A percentile compares a stretch with the other conserved stretches of the same genome.
Evolutionary conservation across 2,329 filamentous ascomycete genomes (phyloP).

Genomic region (Didymella keratinophila): DNA sequence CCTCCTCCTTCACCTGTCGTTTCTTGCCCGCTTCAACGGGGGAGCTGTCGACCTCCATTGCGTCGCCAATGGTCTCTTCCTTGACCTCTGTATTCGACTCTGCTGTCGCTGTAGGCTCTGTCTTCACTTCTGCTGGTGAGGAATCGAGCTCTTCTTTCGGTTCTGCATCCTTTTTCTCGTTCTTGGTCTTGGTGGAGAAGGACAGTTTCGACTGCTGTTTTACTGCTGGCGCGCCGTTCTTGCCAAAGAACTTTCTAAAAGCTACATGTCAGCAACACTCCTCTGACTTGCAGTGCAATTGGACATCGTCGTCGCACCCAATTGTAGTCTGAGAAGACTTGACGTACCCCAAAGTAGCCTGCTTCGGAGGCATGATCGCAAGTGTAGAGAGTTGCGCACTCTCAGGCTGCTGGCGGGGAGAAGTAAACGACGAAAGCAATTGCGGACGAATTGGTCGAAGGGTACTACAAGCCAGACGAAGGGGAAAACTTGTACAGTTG

Average conservation of each 20-base stretch:
- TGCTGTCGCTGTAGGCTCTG: slow-evolving; percentile 25
- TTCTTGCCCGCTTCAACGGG: slow-evolving; percentile 35
- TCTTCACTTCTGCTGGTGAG: slow-evolving; percentile 29
- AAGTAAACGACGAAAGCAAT: slow-evolving; percentile 15
- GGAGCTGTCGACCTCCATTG: slow-evolving; percentile 36
- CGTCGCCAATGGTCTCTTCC: slow-evolving; percentile 29
- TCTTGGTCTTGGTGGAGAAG: slow-evolving; percentile 66
- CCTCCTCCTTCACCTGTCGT: slow-evolving; percentile 37
- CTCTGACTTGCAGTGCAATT: not conserved
- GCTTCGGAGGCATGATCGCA: slow-evolving; percentile 65
- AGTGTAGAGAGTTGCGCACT: slow-evolving; percentile 12
- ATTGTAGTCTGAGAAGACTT: slow-evolving; percentile 76
- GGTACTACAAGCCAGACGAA: slow-evolving; percentile 9
- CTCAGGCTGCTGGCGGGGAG: slow-evolving; percentile 15
- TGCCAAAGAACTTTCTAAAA: slow-evolving; percentile 83
- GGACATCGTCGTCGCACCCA: slow-evolving; percentile 63
- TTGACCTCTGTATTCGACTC: slow-evolving; percentile 32
- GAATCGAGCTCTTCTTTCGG: slow-evolving; percentile 31
- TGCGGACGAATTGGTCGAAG: slow-evolving; percentile 18
- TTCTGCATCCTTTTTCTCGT: slow-evolving; percentile 52
- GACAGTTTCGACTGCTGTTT: slow-evolving; percentile 81
- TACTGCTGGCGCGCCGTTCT: slow-evolving; percentile 65
- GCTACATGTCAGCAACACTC: slow-evolving; percentile 19
- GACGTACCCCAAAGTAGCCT: slow-evolving; percentile 90
- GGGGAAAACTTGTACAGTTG: slow-evolving; percentile 26